Evolutionary conservation across 2,329 filamentous ascomycete genomes (phyloP).

Genomic region (Aspergillus pseudoglaucus): DNA sequence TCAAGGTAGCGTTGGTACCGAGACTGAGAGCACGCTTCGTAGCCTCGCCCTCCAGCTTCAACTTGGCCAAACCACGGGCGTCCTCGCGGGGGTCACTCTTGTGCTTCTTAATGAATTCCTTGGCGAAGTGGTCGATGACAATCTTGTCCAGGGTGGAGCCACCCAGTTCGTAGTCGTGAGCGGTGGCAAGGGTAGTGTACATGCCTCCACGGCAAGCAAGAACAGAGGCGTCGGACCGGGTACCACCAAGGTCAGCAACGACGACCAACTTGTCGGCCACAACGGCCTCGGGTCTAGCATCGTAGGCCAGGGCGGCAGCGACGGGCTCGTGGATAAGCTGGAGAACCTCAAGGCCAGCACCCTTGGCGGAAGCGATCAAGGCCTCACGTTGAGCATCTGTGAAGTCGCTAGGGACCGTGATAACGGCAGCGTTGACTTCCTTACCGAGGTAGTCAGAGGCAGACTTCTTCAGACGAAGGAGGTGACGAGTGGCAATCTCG

Average conservation of each 20-base stretch:
- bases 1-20: constrained; percentile 82
- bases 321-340: constrained; percentile 91
- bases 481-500: constrained; percentile 77
- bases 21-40: constrained; percentile 89
- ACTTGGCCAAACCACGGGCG: constrained; percentile 76
- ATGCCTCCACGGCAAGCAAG: constrained; percentile 88
- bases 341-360: constrained; percentile 77
- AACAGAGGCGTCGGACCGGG: constrained; percentile 83
- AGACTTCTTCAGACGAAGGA: constrained; percentile 72
- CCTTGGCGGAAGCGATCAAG: constrained; percentile 68
- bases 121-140: constrained; percentile 91
- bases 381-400: constrained; percentile 78
- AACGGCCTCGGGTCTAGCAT: constrained; percentile 70
- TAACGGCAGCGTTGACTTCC: constrained; percentile 86
- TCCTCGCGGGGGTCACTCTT: constrained; percentile 79
- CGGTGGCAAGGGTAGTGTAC: constrained; percentile 89
- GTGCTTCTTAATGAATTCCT: constrained; percentile 98
- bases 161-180: constrained; percentile 91
- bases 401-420: constrained; percentile 93
- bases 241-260: constrained; percentile 88
- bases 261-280: constrained; percentile 81
- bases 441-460: constrained; percentile 91
- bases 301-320: constrained; percentile 82
- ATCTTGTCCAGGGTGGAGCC: constrained; percentile 82
- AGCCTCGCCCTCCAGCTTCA: constrained; percentile 83